These are phyloP conservation scores for Mycena galopus DNA, from an alignment of 768 basidiomycete species.

Conservation along the genomic window DNA sequence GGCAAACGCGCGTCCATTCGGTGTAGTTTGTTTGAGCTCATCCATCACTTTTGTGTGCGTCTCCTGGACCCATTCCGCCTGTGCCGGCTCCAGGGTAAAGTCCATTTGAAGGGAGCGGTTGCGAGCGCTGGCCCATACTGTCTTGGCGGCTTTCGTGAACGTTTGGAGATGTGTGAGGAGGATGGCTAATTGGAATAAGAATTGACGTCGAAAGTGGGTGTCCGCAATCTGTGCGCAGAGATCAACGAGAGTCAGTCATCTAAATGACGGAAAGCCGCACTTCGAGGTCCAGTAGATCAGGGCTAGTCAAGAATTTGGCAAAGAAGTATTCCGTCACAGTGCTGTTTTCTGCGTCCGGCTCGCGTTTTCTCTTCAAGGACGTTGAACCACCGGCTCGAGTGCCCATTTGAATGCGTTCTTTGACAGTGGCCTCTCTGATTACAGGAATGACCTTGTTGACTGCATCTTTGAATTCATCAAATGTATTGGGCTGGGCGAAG, in stretches of 20 bases:
- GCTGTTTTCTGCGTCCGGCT: conserved; percentile 64
- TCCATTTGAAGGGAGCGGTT: conserved; percentile 89
- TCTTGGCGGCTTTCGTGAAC: conserved; percentile 79
- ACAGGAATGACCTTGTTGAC: conserved; percentile 82
- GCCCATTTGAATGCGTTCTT: conserved; percentile 91
- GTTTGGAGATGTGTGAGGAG: conserved; percentile 81
- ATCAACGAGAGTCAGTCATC: conserved; percentile 21
- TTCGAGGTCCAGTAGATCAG: conserved; percentile 89
- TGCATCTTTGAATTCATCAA: conserved; percentile 76
- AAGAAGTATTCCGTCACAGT: conserved; percentile 85
- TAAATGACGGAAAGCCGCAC: conserved; percentile 55
- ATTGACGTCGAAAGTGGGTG: conserved; percentile 92
- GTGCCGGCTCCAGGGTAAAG: conserved; percentile 76
- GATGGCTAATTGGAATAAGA: conserved; percentile 87
- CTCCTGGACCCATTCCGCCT: conserved; percentile 85
- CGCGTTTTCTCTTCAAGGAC: conserved; percentile 76
- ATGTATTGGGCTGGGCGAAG: conserved; percentile 69
- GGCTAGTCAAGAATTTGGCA: conserved; percentile 92
- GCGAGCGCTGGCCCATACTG: conserved; percentile 68
- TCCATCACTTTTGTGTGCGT: conserved; percentile 69
- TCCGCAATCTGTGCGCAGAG: conserved; percentile 77
- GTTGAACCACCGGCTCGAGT: conserved; percentile 61
- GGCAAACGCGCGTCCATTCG: conserved; percentile 81
- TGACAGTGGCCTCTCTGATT: conserved; percentile 88
- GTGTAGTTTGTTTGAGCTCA: conserved; percentile 79